phyloP scores from a whole-genome alignment of 139 green algal species.

The Penium margaritaceum region DNA sequence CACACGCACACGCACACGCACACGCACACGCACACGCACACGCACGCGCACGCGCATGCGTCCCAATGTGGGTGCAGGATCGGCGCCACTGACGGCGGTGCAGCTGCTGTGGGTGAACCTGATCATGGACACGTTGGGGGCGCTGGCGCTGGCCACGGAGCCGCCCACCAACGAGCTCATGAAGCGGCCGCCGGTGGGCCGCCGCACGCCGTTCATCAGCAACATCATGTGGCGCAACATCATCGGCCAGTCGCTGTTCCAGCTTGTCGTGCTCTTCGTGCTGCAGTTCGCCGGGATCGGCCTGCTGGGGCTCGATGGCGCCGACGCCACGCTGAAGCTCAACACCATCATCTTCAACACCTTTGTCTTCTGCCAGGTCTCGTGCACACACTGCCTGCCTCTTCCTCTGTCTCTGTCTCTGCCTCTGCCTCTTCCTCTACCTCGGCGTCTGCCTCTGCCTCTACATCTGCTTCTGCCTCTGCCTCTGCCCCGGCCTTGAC shows the following conservation, averaged over 20 bases:
- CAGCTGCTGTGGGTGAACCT: constrained; percentile 96
- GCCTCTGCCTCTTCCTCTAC: too few species aligned
- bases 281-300: constrained; percentile 45
- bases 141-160: constrained; percentile 82
- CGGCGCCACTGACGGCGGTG: constrained; percentile 17
- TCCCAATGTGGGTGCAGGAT: constrained; percentile 11
- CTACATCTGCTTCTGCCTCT: too few species aligned
- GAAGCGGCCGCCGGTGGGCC: constrained; percentile 69
- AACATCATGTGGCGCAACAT: constrained; percentile 90
- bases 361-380: constrained; percentile 79
- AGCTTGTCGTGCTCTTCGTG: constrained; percentile 80
- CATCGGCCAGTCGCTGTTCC: constrained; percentile 64
- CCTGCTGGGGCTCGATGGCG: constrained; percentile 8
- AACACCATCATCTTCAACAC: constrained; percentile 83
- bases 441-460: too few species aligned
- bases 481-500: too few species aligned
- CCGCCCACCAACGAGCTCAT: constrained; percentile 78
- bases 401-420: too few species aligned
- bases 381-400: too few species aligned
- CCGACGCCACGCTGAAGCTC: background rate
- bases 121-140: constrained; percentile 92
- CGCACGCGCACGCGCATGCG: too few species aligned
- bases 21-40: too few species aligned
- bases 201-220: constrained; percentile 76
- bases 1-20: too few species aligned